A percentile compares a stretch with the other conserved stretches of the same genome.
phyloP scores from a whole-genome alignment of 2,329 filamentous ascomycete genomes.

The Venturia pyrina region DNA sequence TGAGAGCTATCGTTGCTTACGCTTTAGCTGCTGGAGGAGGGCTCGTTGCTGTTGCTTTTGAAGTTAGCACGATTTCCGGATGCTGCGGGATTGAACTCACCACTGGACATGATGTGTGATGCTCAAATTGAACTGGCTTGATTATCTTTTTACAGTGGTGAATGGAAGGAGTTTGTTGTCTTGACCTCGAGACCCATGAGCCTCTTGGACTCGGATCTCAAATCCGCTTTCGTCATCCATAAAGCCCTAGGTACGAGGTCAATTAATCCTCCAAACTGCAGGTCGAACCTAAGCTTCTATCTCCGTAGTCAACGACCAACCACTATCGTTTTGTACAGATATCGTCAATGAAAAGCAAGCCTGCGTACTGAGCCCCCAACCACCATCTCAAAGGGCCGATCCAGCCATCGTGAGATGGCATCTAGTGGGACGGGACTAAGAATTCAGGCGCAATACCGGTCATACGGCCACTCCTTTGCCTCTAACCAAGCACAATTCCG shows the following conservation, averaged over 20 bases:
- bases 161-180: background rate
- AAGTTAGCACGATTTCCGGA: background rate
- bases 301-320: no score
- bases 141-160: background rate
- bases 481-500: background rate
- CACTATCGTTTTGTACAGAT: background rate
- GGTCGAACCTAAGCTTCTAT: no score
- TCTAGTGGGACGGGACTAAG: background rate
- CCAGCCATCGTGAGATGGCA: background rate
- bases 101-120: background rate
- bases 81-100: background rate
- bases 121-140: background rate
- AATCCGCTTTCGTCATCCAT: background rate
- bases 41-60: conserved; percentile 2
- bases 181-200: background rate
- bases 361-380: background rate
- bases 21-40: conserved; percentile 29
- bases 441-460: background rate
- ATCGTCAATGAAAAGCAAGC: background rate
- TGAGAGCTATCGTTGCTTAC: conserved; percentile 24
- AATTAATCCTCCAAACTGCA: no score
- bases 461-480: background rate
- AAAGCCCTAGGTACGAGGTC: background rate
- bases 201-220: background rate
- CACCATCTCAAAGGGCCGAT: background rate